These are phyloP conservation scores for Chlamydomonas reinhardtii DNA, from an alignment of 163 green algal genomes.

Conservation along the genomic window DNA sequence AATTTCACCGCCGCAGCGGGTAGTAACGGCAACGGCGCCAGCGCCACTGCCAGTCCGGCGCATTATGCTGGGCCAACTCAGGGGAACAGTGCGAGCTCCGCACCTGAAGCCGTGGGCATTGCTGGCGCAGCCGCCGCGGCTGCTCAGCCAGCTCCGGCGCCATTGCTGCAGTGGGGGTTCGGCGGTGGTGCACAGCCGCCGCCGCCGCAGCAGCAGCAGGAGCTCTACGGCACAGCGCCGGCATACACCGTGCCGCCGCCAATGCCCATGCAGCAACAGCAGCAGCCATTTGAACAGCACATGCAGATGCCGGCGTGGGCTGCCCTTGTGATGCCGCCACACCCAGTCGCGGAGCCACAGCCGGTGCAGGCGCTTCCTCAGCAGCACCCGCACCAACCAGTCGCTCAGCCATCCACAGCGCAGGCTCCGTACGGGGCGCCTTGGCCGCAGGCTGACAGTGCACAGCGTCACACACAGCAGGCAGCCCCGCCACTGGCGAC, in stretches of 20 bases:
- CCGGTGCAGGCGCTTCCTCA: background rate
- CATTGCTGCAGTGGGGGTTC: too few species aligned
- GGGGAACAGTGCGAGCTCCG: too few species aligned
- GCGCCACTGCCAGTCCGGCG: background rate
- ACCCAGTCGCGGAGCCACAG: background rate
- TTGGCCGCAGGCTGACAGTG: too few species aligned
- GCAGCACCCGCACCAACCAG: slow-evolving; percentile 34
- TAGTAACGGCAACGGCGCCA: background rate
- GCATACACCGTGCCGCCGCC: background rate
- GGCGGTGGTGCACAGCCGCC: too few species aligned
- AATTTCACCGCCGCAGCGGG: slow-evolving; percentile 1
- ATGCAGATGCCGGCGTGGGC: background rate
- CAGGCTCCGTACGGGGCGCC: background rate
- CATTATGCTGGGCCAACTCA: too few species aligned
- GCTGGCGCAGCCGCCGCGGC: too few species aligned
- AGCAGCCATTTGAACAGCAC: background rate
- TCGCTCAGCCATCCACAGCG: background rate
- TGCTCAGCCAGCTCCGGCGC: background rate
- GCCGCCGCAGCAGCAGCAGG: too few species aligned
- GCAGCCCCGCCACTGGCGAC: too few species aligned
- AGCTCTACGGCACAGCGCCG: too few species aligned
- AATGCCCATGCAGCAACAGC: background rate
- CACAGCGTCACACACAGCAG: too few species aligned
- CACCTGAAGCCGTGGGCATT: too few species aligned
- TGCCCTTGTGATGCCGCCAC: background rate